phyloP scores from a whole-genome alignment of 805 yeast genomes.

The Metschnikowia dekortorum region DNA sequence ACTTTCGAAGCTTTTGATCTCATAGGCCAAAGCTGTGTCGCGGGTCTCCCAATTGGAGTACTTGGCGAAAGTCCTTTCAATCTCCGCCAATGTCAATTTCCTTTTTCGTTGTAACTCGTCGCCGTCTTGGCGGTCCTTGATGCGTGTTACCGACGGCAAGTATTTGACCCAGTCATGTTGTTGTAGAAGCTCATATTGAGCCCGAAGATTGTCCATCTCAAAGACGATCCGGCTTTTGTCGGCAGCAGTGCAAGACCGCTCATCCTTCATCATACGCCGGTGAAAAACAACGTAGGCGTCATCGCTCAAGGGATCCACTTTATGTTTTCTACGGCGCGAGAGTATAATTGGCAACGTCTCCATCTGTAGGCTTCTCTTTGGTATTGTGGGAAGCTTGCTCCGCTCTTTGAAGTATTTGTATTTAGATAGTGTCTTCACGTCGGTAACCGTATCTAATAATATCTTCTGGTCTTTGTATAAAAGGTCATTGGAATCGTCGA shows the following conservation, averaged over 20 bases:
- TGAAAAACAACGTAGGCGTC: slow-evolving; percentile 44
- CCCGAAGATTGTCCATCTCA: slow-evolving; percentile 54
- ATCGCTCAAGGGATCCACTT: slow-evolving; percentile 44
- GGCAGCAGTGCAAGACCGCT: slow-evolving; percentile 50
- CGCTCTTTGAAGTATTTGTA: slow-evolving; percentile 16
- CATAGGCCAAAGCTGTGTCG: slow-evolving; percentile 24
- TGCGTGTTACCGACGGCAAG: slow-evolving; percentile 44
- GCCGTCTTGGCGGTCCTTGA: slow-evolving; percentile 44
- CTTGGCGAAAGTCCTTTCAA: slow-evolving; percentile 33
- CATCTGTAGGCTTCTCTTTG: background rate
- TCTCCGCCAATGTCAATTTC: slow-evolving; percentile 47
- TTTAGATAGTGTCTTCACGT: background rate
- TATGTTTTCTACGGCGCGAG: slow-evolving; percentile 20
- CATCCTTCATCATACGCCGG: slow-evolving; percentile 59
- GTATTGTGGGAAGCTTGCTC: background rate
- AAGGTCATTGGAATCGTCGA: slow-evolving; percentile 29
- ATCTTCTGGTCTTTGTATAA: slow-evolving; percentile 22
- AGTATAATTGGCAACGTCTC: slow-evolving; percentile 1
- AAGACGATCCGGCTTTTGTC: slow-evolving; percentile 50
- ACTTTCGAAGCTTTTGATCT: slow-evolving; percentile 16
- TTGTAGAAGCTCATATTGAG: slow-evolving; percentile 36
- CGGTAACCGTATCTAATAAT: slow-evolving; percentile 5
- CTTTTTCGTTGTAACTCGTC: slow-evolving; percentile 52
- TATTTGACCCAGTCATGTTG: slow-evolving; percentile 46
- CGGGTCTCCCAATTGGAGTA: slow-evolving; percentile 36